Percentiles rank a stretch among this genome's conserved stretches.
Evolutionary conservation across 1,284 basidiomycete species (phyloP).

Genomic region (Papiliotrema laurentii): DNA sequence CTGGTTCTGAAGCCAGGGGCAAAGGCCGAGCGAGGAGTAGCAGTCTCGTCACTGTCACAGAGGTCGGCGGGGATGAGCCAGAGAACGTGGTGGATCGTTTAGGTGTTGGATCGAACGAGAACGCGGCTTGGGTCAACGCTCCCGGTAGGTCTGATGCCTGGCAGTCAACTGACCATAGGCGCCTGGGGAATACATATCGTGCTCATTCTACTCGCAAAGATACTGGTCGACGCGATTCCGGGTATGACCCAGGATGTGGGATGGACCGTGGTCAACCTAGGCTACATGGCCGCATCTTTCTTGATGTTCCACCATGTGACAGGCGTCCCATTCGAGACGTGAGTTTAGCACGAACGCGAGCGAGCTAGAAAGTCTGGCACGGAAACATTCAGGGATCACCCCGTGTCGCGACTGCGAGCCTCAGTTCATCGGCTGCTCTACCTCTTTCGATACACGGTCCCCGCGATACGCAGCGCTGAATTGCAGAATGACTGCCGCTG

Average conservation of each 20-base stretch:
- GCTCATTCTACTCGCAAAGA: conserved; percentile 83
- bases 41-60: conserved; percentile 82
- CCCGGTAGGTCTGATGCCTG: conserved; percentile 63
- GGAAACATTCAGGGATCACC: no score
- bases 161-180: conserved; percentile 53
- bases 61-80: conserved; percentile 69
- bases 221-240: conserved; percentile 88
- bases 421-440: no score
- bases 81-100: conserved; percentile 73
- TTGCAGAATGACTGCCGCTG: conserved; percentile 57
- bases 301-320: conserved; percentile 99
- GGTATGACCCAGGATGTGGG: conserved; percentile 90
- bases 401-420: no score
- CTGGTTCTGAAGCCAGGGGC: not conserved
- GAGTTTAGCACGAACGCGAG: no score
- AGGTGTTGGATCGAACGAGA: conserved; percentile 79
- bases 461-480: conserved; percentile 4
- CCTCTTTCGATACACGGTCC: no score
- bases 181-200: conserved; percentile 98
- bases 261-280: conserved; percentile 91
- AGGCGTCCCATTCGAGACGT: conserved; percentile 88
- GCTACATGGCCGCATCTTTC: conserved; percentile 87
- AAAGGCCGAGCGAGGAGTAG: conserved; percentile 65
- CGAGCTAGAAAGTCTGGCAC: no score
- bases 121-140: conserved; percentile 97